phyloP scores from a whole-genome alignment of 352 stramenopile species.

The Phytophthora lateralis region DNA sequence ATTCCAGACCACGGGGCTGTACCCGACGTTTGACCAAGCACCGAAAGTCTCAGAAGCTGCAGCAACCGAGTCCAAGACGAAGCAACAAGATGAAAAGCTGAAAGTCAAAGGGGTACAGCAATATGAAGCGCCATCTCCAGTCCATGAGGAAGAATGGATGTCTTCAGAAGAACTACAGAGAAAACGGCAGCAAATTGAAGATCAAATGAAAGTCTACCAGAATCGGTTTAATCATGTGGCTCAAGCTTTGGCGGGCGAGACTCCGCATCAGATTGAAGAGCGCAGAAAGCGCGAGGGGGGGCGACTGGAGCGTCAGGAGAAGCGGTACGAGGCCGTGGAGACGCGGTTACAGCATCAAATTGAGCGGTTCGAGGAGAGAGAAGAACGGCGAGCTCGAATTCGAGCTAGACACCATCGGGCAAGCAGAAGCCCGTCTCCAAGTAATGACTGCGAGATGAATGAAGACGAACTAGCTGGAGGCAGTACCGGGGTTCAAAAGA shows the following conservation, averaged over 20 bases:
- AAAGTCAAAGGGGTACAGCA: neutral
- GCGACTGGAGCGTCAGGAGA: slow-evolving; percentile 54
- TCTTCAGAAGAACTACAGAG: slow-evolving; percentile 26
- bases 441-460: neutral
- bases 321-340: slow-evolving; percentile 49
- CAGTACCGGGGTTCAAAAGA: neutral
- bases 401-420: slow-evolving; percentile 37
- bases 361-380: slow-evolving; percentile 50
- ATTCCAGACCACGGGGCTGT: slow-evolving; percentile 15
- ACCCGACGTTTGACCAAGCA: slow-evolving; percentile 39
- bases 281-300: slow-evolving; percentile 53
- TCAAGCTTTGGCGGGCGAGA: slow-evolving; percentile 63
- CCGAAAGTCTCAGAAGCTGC: neutral
- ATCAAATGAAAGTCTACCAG: slow-evolving; percentile 49
- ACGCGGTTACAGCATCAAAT: slow-evolving; percentile 56
- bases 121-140: neutral
- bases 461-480: neutral
- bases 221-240: slow-evolving; percentile 65
- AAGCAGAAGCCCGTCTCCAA: slow-evolving; percentile 46
- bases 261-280: slow-evolving; percentile 65
- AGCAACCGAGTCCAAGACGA: neutral
- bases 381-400: slow-evolving; percentile 41
- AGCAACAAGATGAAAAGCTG: slow-evolving; percentile 4
- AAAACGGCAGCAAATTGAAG: slow-evolving; percentile 42
- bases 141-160: slow-evolving; percentile 11